Conservation (phyloP, 1,284 basidiomycete genomes). For the Cerioporus squamosus region DNA sequence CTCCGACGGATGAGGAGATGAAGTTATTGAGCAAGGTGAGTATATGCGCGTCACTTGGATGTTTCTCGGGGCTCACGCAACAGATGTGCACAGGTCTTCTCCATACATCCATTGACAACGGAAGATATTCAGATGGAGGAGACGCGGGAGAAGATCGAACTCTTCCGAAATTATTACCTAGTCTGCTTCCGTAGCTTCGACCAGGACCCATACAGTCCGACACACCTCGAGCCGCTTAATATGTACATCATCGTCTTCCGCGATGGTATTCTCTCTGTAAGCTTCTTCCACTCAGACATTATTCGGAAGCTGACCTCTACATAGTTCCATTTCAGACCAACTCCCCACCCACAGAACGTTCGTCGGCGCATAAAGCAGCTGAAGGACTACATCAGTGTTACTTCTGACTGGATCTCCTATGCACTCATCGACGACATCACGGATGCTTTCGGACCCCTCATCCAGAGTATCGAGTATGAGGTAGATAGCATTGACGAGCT, state of each 20-base stretch:
- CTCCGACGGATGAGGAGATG: slow-evolving; percentile 99
- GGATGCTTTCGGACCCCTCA: slow-evolving; percentile 98
- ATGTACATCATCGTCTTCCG: slow-evolving; percentile 99
- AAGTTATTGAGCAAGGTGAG: slow-evolving; percentile 89
- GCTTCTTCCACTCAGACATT: slow-evolving; percentile 28
- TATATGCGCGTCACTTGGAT: neutral
- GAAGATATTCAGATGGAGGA: slow-evolving; percentile 99
- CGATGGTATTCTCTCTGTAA: slow-evolving; percentile 92
- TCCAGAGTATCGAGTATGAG: slow-evolving; percentile 99
- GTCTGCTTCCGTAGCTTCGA: slow-evolving; percentile 99
- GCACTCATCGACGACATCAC: slow-evolving; percentile 99
- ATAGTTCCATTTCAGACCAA: slow-evolving; percentile 96
- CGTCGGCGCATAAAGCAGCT: slow-evolving; percentile 98
- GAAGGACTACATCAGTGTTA: slow-evolving; percentile 98
- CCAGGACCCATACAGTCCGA: slow-evolving; percentile 97
- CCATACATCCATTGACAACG: slow-evolving; percentile 96
- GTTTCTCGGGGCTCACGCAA: neutral
- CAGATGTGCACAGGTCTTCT: slow-evolving; percentile 73
- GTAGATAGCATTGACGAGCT: slow-evolving; percentile 99
- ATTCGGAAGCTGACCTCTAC: neutral
- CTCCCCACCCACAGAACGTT: slow-evolving; percentile 98
- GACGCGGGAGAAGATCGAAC: slow-evolving; percentile 98
- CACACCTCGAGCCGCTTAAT: slow-evolving; percentile 97
- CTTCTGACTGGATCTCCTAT: slow-evolving; percentile 99
- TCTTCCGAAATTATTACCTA: slow-evolving; percentile 98